These are phyloP conservation scores for Suillus subluteus DNA, from an alignment of 768 basidiomycete species.

Conservation along the genomic window DNA sequence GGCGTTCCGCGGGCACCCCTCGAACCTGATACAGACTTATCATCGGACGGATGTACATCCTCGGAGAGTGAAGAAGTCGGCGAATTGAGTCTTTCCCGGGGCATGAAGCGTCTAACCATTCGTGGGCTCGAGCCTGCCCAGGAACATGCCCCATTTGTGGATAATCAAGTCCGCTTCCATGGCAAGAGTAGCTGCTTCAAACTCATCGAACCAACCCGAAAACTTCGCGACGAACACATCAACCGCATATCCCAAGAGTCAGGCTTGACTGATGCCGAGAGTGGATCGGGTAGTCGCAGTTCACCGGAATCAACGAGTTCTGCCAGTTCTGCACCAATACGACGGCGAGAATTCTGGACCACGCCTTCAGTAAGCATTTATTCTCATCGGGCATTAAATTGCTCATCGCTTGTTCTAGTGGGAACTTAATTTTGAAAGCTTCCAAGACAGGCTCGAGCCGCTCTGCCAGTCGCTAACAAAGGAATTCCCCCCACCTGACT, in stretches of 20 bases:
- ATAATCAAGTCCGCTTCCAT: conserved; percentile 57
- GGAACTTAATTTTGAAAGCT: conserved; percentile 60
- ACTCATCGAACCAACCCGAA: conserved; percentile 56
- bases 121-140: conserved; percentile 42
- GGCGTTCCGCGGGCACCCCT: conserved; percentile 25
- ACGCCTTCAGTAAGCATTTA: conserved; percentile 50
- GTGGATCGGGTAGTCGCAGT: conserved; percentile 20
- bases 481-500: conserved; percentile 66
- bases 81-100: conserved; percentile 43
- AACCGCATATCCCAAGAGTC: conserved; percentile 33
- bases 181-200: conserved; percentile 62
- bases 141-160: conserved; percentile 32
- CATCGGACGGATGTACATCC: conserved; percentile 30
- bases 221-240: conserved; percentile 55
- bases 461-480: conserved; percentile 40
- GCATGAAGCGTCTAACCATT: conserved; percentile 40
- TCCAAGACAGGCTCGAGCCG: conserved; percentile 29
- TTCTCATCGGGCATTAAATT: conserved; percentile 9
- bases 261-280: conserved; percentile 15
- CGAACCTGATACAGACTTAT: conserved; percentile 33
- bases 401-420: conserved; percentile 43
- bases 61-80: conserved; percentile 43
- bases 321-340: conserved; percentile 24
- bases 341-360: conserved; percentile 59
- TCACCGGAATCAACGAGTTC: conserved; percentile 26